Base-by-base conservation (phyloP, 2,329 filamentous ascomycete genomes). In the Stachybotrys chartarum region DNA sequence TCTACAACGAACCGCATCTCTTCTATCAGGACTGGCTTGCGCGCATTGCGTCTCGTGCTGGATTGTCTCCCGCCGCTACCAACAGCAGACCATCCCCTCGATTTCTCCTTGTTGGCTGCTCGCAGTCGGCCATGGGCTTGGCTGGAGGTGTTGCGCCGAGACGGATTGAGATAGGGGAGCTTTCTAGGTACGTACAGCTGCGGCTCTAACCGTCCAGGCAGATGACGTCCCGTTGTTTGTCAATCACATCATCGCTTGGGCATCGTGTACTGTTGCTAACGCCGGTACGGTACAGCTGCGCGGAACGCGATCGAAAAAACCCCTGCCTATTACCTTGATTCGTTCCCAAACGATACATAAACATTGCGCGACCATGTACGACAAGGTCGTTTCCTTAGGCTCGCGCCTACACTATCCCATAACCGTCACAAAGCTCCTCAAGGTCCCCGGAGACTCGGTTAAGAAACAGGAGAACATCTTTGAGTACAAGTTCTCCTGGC, bases 371-470 rank as follows among this genome's bases (percentile, higher is more conserved):
- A 65, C 24, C 51, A 74, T 74, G 71, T 67, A 67, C 66, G 70
- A 73, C 64, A 73, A 73, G 58, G 57, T 67, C 52, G 70, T 86
- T 56, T 75, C 72, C 55, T 68, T 85, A 56, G 83, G 83, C 66
- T 72, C 78, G 63, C 78, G 83, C 72, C 83, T 97, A 63, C 88
- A 88, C 72, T 99, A 97, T 73, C 94, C 94, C 65, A 92, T 97
- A 73, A 96, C 88, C 63, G 87, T 99, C 72, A 91, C 86, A 64
- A 88, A 90, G 71, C 80, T 97, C 58, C 82, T 93, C 62, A 91
- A 91, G 72, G 76, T 79, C 61, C 82, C 83, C 18, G 88, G 89
- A 71, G 90, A 96, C 64, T 68, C 81, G 59, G 82, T 99, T 66
- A 80, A 84, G 65, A 88, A 88, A 71, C 78, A 90, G 66, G 88